phyloP scores from a whole-genome alignment of 1,139 yeast species.

The Kluyveromyces marxianus region DNA sequence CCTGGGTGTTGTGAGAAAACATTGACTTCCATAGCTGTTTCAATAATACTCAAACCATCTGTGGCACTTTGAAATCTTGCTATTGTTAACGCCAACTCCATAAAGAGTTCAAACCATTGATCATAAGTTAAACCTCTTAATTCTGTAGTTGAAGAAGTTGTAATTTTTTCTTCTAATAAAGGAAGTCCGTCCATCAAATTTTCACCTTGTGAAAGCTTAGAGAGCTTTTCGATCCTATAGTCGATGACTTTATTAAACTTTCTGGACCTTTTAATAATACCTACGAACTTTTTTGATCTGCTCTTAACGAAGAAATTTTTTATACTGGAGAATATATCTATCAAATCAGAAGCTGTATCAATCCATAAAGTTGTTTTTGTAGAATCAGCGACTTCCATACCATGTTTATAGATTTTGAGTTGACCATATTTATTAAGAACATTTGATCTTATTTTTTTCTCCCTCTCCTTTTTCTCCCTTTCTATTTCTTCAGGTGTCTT shows the following conservation, averaged over 20 bases:
- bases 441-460: conserved; percentile 49
- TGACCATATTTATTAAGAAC: conserved; percentile 62
- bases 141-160: conserved; percentile 37
- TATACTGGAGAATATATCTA: conserved; percentile 74
- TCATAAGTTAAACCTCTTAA: conserved; percentile 73
- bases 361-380: conserved; percentile 76
- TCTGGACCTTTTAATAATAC: conserved; percentile 55
- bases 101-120: conserved; percentile 78
- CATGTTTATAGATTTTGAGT: conserved; percentile 50
- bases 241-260: conserved; percentile 59
- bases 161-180: conserved; percentile 34
- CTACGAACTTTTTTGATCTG: conserved; percentile 59
- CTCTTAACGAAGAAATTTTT: conserved; percentile 74
- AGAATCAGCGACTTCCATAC: conserved; percentile 45
- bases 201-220: conserved; percentile 60
- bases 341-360: conserved; percentile 71
- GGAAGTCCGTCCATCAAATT: conserved; percentile 31
- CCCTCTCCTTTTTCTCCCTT: conserved; percentile 50
- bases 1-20: conserved; percentile 62
- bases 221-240: conserved; percentile 61
- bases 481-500: conserved; percentile 40
- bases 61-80: conserved; percentile 56
- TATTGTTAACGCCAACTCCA: conserved; percentile 64
- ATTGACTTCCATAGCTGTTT: conserved; percentile 67
- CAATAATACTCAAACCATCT: conserved; percentile 64